Base-by-base conservation (phyloP, 192 early-diverging fungal species). In the Linnemannia schmuckeri region DNA sequence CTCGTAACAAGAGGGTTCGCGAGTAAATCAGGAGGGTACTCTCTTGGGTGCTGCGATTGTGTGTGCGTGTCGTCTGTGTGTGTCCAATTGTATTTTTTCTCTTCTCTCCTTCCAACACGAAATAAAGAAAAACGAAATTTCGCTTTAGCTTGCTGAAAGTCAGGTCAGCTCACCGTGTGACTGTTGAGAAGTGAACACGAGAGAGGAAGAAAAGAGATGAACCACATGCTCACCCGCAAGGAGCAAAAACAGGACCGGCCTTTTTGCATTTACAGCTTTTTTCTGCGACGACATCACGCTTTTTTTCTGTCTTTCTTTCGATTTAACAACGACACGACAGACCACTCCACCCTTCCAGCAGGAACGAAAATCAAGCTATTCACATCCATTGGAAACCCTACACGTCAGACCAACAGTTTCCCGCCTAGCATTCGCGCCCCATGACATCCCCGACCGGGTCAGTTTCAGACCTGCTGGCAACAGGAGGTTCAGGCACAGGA, bases 401-500 rank as follows among this genome's bases (percentile, higher is more conserved):
- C 20, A 3, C 17, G 47, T 18, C 47, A 49, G 4, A 49, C 49
- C 49, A 69, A 5, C 41, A 6, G 17, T 35, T 42, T 22, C 2
- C 44, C 12, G 9, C 30, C 12, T 66, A 20, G 40, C 49, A 75
- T 35, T 33, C 12, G 18, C 40, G 27, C 13, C 30, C 74, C 54
- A 86, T 81, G 79, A 78, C 84, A 57, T 86, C 84, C 20, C 78
- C 83, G 12, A 85, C 74, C 20, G 30, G 68, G 54, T 85, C 83
- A 0, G 78, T 85, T 37, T 85, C 83, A n/a, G 83, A 85, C 78
- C 70, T 85, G n/a, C 49, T 86, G 61, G 78, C 78, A 0, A 73
- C 78, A 40, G 42, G 41, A 44, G 61, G 61, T 0, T 40, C 80
- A 76, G 75, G 69, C 30, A 13, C 74, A 54, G 69, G 24, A 41